Base-by-base conservation (phyloP, 306 rosid species). In the Leucaena leucocephala region DNA sequence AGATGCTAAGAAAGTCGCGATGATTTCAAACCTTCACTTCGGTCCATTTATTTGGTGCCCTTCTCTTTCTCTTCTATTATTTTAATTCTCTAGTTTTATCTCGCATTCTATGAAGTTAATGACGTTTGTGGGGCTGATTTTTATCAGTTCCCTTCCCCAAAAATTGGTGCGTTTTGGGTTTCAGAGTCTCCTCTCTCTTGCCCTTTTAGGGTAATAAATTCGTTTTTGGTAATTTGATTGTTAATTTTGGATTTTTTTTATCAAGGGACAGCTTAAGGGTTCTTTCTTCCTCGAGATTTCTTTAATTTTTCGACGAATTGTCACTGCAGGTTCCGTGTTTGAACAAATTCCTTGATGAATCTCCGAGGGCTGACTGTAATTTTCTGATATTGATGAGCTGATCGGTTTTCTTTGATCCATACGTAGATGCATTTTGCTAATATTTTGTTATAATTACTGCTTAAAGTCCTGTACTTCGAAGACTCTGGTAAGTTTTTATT, bases 1-100 rank as follows among this genome's bases (percentile, higher is more conserved):
- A 72, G 84, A 83, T 88, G 75, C 81, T 82, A 72, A 80, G 76
- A 80, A 21, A 83, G 46, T 65, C 68, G 4, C 68, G 55, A 66
- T 65, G 89, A 87, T 85, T 82, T 86, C 78, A 88, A 84, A 88
- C 43, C 87, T 89, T 88, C 86, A 73, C 76, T 74, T 78, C 79
- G 84, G 61, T 78, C 76, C 79, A 82, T 71, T 49, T 61, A 27
- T 8, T 44, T 49, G 50, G 59, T 38, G 27, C 79, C 52, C 42
- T 55, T 1, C 58, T 42, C 78, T 15, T 34, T 36, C 71, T 36
- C 27, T 50, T 21, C 81, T 81, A 40, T 61, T 43, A 67, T 33
- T 84, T 8, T 9, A 40, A 2, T 39, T 27, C 15, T 77, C 10
- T 35, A 12, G 68, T 65, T 27, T 70, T 62, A 43, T 72, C 14